phyloP scores from a whole-genome alignment of 2,329 filamentous ascomycete genomes.

The Periconia digitata region DNA sequence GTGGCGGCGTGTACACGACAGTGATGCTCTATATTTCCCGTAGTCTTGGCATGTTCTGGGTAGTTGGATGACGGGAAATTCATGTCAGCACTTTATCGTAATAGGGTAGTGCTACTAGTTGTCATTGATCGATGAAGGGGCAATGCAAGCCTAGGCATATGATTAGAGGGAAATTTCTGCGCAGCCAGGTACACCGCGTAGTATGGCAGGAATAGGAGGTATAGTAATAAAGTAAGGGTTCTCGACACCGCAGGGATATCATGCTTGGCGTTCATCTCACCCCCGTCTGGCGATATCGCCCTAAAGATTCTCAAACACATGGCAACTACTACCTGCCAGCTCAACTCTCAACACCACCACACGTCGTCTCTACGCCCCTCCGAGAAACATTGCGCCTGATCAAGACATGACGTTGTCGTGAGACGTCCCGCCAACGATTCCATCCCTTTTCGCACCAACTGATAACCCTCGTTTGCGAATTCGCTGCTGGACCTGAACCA shows the following conservation, averaged over 20 bases:
- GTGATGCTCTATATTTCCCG: too few species aligned
- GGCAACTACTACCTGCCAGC: background rate
- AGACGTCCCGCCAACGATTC: background rate
- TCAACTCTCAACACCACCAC: background rate
- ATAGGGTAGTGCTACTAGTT: background rate
- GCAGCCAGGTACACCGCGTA: too few species aligned
- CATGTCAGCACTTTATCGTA: background rate
- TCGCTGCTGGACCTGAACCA: background rate
- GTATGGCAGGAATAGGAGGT: background rate
- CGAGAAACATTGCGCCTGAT: background rate
- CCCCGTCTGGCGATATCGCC: background rate
- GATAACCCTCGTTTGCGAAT: constrained; percentile 25
- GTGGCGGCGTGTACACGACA: too few species aligned
- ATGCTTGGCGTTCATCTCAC: constrained; percentile 6
- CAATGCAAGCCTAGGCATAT: too few species aligned
- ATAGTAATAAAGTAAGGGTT: constrained; percentile 4
- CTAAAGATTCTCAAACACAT: constrained; percentile 10
- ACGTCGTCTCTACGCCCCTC: background rate
- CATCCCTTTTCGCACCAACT: constrained; percentile 13
- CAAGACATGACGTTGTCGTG: constrained; percentile 16
- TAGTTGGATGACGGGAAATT: background rate
- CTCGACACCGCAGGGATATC: background rate
- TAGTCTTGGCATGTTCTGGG: too few species aligned
- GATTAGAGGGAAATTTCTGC: too few species aligned
- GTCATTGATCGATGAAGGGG: background rate